These are phyloP conservation scores for Coniophora puteana DNA, from an alignment of 1,284 basidiomycete genomes.

Conservation along the genomic window DNA sequence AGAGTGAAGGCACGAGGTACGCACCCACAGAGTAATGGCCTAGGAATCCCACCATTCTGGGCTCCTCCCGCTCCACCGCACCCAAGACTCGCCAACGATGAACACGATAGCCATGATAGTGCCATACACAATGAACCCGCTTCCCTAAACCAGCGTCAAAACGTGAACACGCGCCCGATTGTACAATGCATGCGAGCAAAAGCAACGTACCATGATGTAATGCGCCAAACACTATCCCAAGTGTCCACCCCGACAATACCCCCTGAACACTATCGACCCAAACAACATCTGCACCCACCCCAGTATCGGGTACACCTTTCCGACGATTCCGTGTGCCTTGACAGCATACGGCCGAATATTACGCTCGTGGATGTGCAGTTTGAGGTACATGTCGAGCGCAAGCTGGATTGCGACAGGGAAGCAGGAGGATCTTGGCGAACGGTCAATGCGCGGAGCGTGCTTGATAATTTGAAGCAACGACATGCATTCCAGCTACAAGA, in stretches of 20 bases:
- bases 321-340: conserved; percentile 73
- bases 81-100: conserved; percentile 81
- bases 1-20: conserved; percentile 21
- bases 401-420: conserved; percentile 70
- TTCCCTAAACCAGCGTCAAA: conserved; percentile 51
- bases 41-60: conserved; percentile 93
- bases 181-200: too few relatives aligned
- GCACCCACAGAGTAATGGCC: conserved; percentile 86
- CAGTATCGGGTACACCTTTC: conserved; percentile 82
- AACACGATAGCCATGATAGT: conserved; percentile 82
- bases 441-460: too few relatives aligned
- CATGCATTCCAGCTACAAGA: too few relatives aligned
- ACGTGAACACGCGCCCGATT: background rate
- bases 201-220: conserved; percentile 77
- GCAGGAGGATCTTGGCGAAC: too few relatives aligned
- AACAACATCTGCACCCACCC: conserved; percentile 89
- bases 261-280: conserved; percentile 60
- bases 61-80: conserved; percentile 63
- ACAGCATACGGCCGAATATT: conserved; percentile 75
- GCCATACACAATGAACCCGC: conserved; percentile 87
- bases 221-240: conserved; percentile 86
- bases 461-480: too few relatives aligned
- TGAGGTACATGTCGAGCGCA: conserved; percentile 83
- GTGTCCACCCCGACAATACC: conserved; percentile 67
- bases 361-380: conserved; percentile 86